Conservation (phyloP, 257 asterid genomes). For the Nicotiana tomentosiformis region DNA sequence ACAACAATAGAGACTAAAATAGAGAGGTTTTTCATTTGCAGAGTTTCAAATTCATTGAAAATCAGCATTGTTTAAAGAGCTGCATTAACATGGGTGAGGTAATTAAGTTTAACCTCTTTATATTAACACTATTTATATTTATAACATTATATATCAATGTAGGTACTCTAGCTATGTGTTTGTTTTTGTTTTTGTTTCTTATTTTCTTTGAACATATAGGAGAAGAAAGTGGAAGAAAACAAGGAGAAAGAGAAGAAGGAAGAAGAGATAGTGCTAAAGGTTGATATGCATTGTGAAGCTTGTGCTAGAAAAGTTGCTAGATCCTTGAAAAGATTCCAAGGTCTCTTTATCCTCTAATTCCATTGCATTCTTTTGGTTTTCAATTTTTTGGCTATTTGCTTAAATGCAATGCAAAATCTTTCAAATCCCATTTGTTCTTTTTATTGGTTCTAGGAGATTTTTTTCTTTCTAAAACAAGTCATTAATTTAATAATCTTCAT, state of each 20-base stretch:
- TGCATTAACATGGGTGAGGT: background rate
- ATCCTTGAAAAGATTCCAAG: slow-evolving; percentile 67
- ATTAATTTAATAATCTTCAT: background rate
- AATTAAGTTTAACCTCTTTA: background rate
- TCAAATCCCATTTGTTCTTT: too few species aligned
- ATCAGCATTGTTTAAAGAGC: background rate
- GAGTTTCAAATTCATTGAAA: background rate
- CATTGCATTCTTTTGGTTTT: background rate
- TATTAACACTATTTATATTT: too few species aligned
- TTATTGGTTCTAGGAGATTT: background rate
- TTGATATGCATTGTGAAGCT: slow-evolving; percentile 90
- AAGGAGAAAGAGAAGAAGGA: slow-evolving; percentile 26
- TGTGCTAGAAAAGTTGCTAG: slow-evolving; percentile 80
- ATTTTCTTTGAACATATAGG: slow-evolving; percentile 9
- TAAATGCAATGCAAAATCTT: too few species aligned
- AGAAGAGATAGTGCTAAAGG: slow-evolving; percentile 62
- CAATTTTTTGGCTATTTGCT: background rate
- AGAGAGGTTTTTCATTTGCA: background rate
- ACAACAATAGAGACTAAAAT: background rate
- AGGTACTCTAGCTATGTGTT: background rate
- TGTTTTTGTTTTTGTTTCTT: background rate
- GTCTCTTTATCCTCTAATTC: slow-evolving; percentile 10
- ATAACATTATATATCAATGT: too few species aligned
- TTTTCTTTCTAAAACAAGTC: background rate
- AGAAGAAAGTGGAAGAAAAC: slow-evolving; percentile 30